phyloP scores from a whole-genome alignment of 306 rosid species.

The Vigna radiata region DNA sequence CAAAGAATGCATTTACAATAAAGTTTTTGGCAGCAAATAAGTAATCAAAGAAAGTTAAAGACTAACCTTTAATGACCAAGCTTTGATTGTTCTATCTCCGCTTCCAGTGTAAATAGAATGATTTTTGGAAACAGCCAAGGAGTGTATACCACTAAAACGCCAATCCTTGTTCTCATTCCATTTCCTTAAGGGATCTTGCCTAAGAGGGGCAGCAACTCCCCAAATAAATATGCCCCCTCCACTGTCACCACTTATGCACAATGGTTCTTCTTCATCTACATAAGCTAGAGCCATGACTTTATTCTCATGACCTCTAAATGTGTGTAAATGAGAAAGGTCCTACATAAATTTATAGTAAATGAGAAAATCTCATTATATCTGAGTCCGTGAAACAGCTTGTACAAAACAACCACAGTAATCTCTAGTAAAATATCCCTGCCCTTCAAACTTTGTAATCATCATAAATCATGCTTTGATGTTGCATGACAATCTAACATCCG shows the following conservation, averaged over 20 bases:
- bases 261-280: conserved; percentile 71
- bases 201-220: conserved; percentile 62
- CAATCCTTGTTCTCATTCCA: conserved; percentile 90
- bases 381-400: conserved; percentile 23
- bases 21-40: conserved; percentile 17
- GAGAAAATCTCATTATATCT: conserved; percentile 36
- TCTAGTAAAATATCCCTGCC: conserved; percentile 8
- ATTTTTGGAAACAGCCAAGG: conserved; percentile 63
- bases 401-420: conserved; percentile 16
- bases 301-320: conserved; percentile 88
- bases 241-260: conserved; percentile 89
- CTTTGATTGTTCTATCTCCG: conserved; percentile 90
- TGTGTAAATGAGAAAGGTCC: conserved; percentile 84
- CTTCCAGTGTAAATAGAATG: conserved; percentile 77
- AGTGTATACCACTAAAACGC: conserved; percentile 95
- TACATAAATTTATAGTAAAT: conserved; percentile 49
- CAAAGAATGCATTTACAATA: conserved; percentile 37
- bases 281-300: conserved; percentile 77
- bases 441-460: conserved; percentile 5
- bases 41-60: conserved; percentile 32
- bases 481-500: conserved; percentile 31
- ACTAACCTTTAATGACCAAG: conserved; percentile 78
- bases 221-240: conserved; percentile 85
- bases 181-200: conserved; percentile 72
- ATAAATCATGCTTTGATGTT: conserved; percentile 4